Percentiles rank a stretch among this genome's conserved stretches.
These are phyloP conservation scores for Harringtonia aguacate DNA, from an alignment of 2,329 filamentous ascomycete species.

Conservation along the genomic window DNA sequence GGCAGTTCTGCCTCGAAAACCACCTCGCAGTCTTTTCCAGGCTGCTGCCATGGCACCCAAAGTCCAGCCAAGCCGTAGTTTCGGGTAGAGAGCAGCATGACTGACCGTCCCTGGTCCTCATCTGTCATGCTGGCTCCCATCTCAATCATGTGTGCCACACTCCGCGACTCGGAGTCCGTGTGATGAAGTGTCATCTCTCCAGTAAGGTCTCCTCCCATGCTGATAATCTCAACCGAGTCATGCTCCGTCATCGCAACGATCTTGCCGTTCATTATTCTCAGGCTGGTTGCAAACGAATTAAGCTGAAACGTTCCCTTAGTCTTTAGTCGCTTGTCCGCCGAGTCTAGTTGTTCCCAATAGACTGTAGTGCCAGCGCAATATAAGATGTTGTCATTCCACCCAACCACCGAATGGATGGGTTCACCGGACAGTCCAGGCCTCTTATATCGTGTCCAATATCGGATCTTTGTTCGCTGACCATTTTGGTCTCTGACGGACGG, in stretches of 20 bases:
- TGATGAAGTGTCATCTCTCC: conserved; percentile 30
- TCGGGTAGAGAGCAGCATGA: conserved; percentile 38
- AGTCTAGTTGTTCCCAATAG: conserved; percentile 44
- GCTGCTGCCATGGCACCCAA: conserved; percentile 34
- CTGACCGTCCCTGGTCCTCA: conserved; percentile 20
- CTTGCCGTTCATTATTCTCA: conserved; percentile 35
- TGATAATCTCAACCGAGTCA: conserved; percentile 46
- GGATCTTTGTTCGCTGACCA: conserved; percentile 23
- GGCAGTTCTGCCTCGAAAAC: conserved; percentile 48
- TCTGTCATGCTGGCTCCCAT: conserved; percentile 19
- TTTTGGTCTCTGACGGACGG: conserved; percentile 12
- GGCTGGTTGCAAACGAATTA: conserved; percentile 39
- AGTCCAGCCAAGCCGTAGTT: conserved; percentile 35
- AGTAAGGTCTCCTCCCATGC: conserved; percentile 27
- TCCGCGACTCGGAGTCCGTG: conserved; percentile 33
- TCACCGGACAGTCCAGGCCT: conserved; percentile 20
- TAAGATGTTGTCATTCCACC: conserved; percentile 45
- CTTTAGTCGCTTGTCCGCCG: conserved; percentile 38
- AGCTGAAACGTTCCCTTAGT: conserved; percentile 34
- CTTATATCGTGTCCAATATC: conserved; percentile 44
- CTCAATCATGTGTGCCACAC: conserved; percentile 34
- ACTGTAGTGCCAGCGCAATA: conserved; percentile 42
- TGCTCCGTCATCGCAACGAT: conserved; percentile 39
- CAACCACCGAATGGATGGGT: conserved; percentile 45
- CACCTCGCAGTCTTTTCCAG: conserved; percentile 28